These are phyloP conservation scores for Didymella pinodella DNA, from an alignment of 2,329 filamentous ascomycete species.

Conservation along the genomic window DNA sequence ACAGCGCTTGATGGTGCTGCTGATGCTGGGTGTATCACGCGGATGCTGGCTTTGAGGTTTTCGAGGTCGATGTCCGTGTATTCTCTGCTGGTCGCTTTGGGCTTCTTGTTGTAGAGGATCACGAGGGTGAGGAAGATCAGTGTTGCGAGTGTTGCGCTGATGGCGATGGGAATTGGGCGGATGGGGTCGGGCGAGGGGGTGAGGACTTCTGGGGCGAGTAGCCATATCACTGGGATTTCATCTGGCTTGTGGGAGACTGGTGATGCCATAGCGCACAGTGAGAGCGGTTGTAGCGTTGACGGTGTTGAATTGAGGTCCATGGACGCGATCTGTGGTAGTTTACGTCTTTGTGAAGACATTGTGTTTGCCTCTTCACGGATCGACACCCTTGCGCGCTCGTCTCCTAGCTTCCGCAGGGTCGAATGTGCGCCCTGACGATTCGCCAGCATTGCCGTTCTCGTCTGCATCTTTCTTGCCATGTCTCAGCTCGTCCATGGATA, in stretches of 20 bases:
- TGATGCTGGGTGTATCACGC: neutral
- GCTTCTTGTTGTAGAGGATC: slow-evolving; percentile 7
- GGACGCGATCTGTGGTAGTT: neutral
- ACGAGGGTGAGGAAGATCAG: slow-evolving; percentile 9
- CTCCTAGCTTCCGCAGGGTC: slow-evolving; percentile 24
- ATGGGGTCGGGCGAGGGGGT: neutral
- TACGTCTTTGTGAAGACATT: neutral
- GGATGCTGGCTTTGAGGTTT: neutral
- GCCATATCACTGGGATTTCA: slow-evolving; percentile 11
- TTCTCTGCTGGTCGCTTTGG: neutral
- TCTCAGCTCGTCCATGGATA: slow-evolving; percentile 44
- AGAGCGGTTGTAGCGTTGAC: neutral
- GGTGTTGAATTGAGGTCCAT: neutral
- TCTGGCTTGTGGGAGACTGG: neutral
- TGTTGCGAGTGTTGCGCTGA: slow-evolving; percentile 13
- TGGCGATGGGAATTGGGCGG: slow-evolving; percentile 13
- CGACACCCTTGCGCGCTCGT: slow-evolving; percentile 3
- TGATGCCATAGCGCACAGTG: neutral
- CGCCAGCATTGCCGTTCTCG: slow-evolving; percentile 9
- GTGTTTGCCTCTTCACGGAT: slow-evolving; percentile 16
- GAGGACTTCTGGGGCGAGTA: slow-evolving; percentile 12
- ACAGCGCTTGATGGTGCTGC: no score
- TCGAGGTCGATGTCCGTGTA: neutral
- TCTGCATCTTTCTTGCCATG: slow-evolving; percentile 10
- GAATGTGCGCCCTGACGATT: slow-evolving; percentile 21